Percentiles rank a stretch among this genome's conserved stretches.
Conservation (phyloP, 345 rosid genomes). For the Nephelium lappaceum region DNA sequence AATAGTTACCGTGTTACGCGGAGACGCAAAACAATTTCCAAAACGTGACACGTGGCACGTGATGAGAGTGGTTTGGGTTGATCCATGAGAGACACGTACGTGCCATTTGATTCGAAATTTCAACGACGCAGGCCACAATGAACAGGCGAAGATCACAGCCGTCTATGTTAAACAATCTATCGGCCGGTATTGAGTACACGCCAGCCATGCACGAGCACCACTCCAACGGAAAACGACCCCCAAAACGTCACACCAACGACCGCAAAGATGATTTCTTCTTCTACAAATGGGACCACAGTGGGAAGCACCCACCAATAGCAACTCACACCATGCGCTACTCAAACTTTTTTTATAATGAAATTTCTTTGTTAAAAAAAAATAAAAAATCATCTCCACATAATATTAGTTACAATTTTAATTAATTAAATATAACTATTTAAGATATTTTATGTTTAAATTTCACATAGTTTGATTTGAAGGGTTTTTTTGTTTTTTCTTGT, state of each 20-base stretch:
- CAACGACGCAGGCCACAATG: background rate
- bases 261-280: background rate
- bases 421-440: too few relatives aligned
- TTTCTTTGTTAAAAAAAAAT: too few relatives aligned
- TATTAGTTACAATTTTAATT: too few relatives aligned
- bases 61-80: background rate
- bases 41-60: background rate
- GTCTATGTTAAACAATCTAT: background rate
- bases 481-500: too few relatives aligned
- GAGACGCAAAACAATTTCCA: background rate
- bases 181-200: background rate
- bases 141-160: background rate
- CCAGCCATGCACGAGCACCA: background rate
- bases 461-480: too few relatives aligned
- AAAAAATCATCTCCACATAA: too few relatives aligned
- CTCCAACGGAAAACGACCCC: background rate
- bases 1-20: slow-evolving; percentile 5
- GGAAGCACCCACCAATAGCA: background rate
- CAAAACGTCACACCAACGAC: background rate
- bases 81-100: background rate
- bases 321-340: background rate
- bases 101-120: background rate
- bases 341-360: too few relatives aligned
- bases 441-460: too few relatives aligned
- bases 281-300: slow-evolving; percentile 2